Evolutionary conservation across 2,329 filamentous ascomycete genomes (phyloP).

Genomic region (Gaeumannomyces tritici): DNA sequence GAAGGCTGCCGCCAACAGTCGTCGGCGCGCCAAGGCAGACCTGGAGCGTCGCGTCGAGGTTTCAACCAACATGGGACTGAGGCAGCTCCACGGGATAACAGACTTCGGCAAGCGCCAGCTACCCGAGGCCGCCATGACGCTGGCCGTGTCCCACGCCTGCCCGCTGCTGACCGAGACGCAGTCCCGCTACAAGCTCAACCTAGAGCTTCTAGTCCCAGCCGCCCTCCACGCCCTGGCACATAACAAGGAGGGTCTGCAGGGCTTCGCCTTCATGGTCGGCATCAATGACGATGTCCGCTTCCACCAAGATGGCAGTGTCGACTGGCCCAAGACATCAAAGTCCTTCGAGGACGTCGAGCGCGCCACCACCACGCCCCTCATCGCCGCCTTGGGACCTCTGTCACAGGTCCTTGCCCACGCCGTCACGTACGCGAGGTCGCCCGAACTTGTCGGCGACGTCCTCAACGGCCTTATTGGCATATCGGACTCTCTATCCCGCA

Average conservation of each 20-base stretch:
- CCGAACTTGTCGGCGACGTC: slow-evolving; percentile 14
- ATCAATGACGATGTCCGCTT: neutral
- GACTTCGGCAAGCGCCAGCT: too few species aligned
- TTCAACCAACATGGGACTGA: too few species aligned
- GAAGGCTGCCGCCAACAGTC: too few species aligned
- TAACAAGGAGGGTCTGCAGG: neutral
- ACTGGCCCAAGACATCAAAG: slow-evolving; percentile 52
- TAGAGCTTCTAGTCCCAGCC: slow-evolving; percentile 33
- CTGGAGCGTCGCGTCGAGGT: slow-evolving; percentile 17
- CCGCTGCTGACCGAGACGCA: slow-evolving; percentile 45
- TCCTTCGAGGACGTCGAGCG: slow-evolving; percentile 51
- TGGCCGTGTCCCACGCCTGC: slow-evolving; percentile 71
- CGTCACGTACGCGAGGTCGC: slow-evolving; percentile 37
- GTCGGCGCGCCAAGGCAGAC: too few species aligned
- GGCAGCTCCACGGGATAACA: too few species aligned
- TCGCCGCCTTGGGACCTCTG: slow-evolving; percentile 58
- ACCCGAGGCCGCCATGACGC: slow-evolving; percentile 46
- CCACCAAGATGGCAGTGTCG: slow-evolving; percentile 39
- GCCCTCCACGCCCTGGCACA: slow-evolving; percentile 28
- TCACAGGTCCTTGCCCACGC: slow-evolving; percentile 56
- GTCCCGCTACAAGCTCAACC: neutral
- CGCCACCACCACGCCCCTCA: slow-evolving; percentile 50
- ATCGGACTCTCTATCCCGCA: too few species aligned
- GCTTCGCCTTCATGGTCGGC: neutral
- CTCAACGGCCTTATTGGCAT: slow-evolving; percentile 55